Conservation (phyloP, 2,329 filamentous ascomycete genomes). For the Fusarium lateritium region DNA sequence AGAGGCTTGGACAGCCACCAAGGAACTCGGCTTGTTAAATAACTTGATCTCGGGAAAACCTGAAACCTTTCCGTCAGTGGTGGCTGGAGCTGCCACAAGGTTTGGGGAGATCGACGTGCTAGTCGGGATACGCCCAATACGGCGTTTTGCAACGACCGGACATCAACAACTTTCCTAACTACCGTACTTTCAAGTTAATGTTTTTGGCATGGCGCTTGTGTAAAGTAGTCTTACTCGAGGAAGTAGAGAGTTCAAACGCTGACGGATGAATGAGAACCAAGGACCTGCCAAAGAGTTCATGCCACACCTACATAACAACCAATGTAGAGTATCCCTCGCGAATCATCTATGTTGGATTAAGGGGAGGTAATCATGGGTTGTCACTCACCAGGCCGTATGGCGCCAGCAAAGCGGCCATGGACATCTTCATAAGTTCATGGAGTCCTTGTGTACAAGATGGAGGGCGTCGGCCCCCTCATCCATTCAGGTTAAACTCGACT, state of each 20-base stretch:
- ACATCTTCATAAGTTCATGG: constrained; percentile 20
- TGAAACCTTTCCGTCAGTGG: constrained; percentile 22
- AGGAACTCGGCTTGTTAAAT: constrained; percentile 2
- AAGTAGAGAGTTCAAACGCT: constrained; percentile 26
- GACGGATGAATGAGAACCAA: constrained; percentile 12
- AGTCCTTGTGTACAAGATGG: constrained; percentile 24
- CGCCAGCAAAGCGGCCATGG: constrained; percentile 41
- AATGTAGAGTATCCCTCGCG: constrained; percentile 16
- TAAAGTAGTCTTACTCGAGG: background rate
- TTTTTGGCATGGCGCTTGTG: constrained; percentile 27
- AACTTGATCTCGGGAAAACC: constrained; percentile 26
- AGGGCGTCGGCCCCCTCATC: constrained; percentile 17
- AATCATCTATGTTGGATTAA: constrained; percentile 23
- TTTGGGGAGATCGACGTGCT: constrained; percentile 37
- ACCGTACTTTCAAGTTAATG: constrained; percentile 25
- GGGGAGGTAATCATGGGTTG: constrained; percentile 23
- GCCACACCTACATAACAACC: constrained; percentile 22
- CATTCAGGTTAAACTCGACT: constrained; percentile 24
- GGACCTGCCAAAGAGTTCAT: constrained; percentile 33
- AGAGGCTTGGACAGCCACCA: constrained; percentile 1
- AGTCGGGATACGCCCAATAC: constrained; percentile 26
- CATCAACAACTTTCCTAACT: constrained; percentile 14
- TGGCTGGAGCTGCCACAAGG: constrained; percentile 31
- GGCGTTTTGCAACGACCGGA: constrained; percentile 25
- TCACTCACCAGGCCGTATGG: constrained; percentile 30